Evolutionary conservation across 2,329 filamentous ascomycete genomes (phyloP).

Genomic region (Thielaviopsis cerberus): DNA sequence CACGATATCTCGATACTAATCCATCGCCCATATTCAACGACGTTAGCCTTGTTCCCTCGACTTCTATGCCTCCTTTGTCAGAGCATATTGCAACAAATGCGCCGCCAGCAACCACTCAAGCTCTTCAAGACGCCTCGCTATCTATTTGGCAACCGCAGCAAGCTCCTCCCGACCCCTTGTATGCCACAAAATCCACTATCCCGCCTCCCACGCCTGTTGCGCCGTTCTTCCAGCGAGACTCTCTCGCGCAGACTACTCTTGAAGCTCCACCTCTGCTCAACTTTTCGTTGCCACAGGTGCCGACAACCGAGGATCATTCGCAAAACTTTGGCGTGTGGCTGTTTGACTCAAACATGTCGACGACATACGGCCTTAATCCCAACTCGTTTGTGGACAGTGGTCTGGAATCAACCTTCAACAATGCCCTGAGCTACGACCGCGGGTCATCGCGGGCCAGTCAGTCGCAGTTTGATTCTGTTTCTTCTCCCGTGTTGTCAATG

Average conservation of each 20-base stretch:
- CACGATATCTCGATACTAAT: not conserved
- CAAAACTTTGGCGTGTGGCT: conserved; percentile 31
- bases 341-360: conserved; percentile 26
- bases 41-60: not conserved
- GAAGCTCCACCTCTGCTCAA: conserved; percentile 4
- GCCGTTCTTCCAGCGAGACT: not conserved
- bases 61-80: not conserved
- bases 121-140: not conserved
- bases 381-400: conserved; percentile 31
- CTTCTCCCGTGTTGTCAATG: not conserved
- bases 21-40: not conserved
- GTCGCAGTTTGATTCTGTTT: conserved; percentile 24
- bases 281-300: conserved; percentile 18
- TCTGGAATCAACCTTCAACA: conserved; percentile 32
- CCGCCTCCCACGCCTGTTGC: not conserved
- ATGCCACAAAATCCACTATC: not conserved
- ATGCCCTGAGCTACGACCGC: conserved; percentile 31
- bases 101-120: not conserved
- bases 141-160: not conserved
- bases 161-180: not conserved
- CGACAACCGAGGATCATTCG: not conserved
- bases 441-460: conserved; percentile 27
- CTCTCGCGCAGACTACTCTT: not conserved
- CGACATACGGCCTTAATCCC: conserved; percentile 24
- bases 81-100: not conserved